Evolutionary conservation across 176 grass and related monocot genomes (phyloP).

Genomic region (Bolboschoenus planiculmis): DNA sequence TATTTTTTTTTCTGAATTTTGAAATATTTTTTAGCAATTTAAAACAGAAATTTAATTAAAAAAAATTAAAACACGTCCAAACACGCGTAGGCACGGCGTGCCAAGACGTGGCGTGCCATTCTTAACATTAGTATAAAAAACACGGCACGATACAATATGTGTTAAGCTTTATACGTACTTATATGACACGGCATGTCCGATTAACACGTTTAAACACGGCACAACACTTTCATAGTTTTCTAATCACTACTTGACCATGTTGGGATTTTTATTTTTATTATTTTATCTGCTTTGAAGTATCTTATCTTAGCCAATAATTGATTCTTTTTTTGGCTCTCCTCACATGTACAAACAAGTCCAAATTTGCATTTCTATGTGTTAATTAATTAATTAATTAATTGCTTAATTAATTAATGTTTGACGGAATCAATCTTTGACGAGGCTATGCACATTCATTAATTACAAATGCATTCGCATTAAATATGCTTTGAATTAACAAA

Average conservation of each 20-base stretch:
- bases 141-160: too few relatives aligned
- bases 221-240: too few relatives aligned
- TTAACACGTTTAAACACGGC: too few relatives aligned
- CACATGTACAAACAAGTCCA: background rate
- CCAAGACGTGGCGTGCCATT: too few relatives aligned
- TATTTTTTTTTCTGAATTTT: too few relatives aligned
- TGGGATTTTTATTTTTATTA: constrained; percentile 9
- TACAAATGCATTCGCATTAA: background rate
- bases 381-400: background rate
- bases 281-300: background rate
- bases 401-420: background rate
- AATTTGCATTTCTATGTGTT: background rate
- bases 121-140: too few relatives aligned
- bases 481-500: background rate
- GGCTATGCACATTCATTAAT: background rate
- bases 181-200: too few relatives aligned
- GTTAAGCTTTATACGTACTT: too few relatives aligned
- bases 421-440: background rate
- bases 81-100: too few relatives aligned
- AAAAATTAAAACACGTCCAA: too few relatives aligned
- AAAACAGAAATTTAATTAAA: too few relatives aligned
- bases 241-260: constrained; percentile 2
- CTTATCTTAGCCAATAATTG: background rate
- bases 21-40: too few relatives aligned
- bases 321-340: background rate